Conservation (phyloP, 1,284 basidiomycete genomes). For the Butyriboletus appendiculatus region DNA sequence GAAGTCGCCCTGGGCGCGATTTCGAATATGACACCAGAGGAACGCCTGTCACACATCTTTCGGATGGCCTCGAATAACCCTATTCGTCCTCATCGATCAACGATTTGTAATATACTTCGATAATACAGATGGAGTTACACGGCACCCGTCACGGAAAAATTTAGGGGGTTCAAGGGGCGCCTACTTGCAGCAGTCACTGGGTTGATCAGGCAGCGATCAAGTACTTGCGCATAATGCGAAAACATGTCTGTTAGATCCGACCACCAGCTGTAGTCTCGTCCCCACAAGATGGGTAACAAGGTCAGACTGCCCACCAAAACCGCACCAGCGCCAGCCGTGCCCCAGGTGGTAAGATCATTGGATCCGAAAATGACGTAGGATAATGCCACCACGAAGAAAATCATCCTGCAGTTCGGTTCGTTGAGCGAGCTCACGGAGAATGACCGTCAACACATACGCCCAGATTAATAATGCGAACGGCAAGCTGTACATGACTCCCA, state of each 20-base stretch:
- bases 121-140: too few relatives aligned
- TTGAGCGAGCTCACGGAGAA: background rate
- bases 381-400: background rate
- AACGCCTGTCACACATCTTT: background rate
- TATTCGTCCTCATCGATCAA: too few relatives aligned
- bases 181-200: too few relatives aligned
- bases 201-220: background rate
- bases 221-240: too few relatives aligned
- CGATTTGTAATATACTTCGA: too few relatives aligned
- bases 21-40: background rate
- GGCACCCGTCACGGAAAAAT: too few relatives aligned
- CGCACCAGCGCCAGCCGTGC: background rate
- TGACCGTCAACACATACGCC: background rate
- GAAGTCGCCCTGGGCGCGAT: background rate
- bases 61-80: background rate
- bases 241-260: background rate
- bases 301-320: background rate
- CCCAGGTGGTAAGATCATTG: background rate
- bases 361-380: background rate
- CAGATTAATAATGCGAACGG: background rate
- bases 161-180: too few relatives aligned
- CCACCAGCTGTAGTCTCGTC: background rate
- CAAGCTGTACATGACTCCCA: slow-evolving; percentile 1
- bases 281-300: background rate
- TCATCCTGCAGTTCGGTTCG: background rate